Conservation (phyloP, 179 eudicot species). For the Beta corolliflora region DNA sequence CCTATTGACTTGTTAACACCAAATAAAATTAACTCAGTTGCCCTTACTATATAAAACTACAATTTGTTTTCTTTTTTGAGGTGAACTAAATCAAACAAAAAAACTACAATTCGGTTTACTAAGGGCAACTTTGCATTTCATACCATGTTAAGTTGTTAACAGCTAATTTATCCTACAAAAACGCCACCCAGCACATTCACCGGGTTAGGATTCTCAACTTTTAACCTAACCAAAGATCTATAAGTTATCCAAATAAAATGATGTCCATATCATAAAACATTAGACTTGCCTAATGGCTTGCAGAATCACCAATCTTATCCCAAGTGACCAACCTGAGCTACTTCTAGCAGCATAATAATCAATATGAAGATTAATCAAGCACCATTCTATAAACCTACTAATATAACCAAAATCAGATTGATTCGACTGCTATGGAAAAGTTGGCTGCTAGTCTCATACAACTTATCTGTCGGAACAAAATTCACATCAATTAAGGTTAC, state of each 20-base stretch:
- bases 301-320: neutral
- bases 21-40: too few species aligned
- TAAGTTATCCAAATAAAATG: neutral
- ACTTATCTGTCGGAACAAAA: neutral
- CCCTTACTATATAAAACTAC: too few species aligned
- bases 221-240: too few species aligned
- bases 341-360: neutral
- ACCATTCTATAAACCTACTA: neutral
- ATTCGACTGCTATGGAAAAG: conserved; percentile 11
- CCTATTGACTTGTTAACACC: too few species aligned
- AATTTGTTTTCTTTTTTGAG: too few species aligned
- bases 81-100: too few species aligned
- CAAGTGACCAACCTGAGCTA: neutral
- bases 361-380: neutral
- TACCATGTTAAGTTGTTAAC: too few species aligned
- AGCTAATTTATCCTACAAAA: too few species aligned
- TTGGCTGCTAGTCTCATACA: conserved; percentile 14
- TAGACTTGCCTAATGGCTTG: neutral
- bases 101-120: too few species aligned
- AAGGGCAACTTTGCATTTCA: too few species aligned
- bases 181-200: too few species aligned
- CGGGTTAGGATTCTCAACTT: too few species aligned
- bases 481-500: conserved; percentile 4
- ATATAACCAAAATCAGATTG: neutral
- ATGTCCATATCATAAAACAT: neutral